phyloP scores from a whole-genome alignment of 2,329 filamentous ascomycete species.

The Neocucurbitaria cava region DNA sequence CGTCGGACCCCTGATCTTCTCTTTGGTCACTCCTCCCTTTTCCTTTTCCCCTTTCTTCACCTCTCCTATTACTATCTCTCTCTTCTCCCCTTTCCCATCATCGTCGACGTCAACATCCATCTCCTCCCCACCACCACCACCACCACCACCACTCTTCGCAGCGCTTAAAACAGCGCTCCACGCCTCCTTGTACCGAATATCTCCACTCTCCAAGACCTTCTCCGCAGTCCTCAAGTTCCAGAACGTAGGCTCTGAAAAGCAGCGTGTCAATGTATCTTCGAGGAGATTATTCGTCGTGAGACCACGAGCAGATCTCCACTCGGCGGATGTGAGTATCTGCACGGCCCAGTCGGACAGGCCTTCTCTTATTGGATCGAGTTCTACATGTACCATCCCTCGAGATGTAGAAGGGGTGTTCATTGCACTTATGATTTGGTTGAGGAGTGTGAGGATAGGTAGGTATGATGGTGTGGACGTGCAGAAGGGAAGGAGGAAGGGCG shows the following conservation, averaged over 20 bases:
- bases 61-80: background rate
- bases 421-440: constrained; percentile 49
- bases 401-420: constrained; percentile 32
- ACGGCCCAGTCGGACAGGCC: constrained; percentile 58
- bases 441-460: constrained; percentile 44
- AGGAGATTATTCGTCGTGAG: background rate
- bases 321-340: constrained; percentile 53
- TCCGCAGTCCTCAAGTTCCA: constrained; percentile 50
- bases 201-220: constrained; percentile 35
- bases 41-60: constrained; percentile 1
- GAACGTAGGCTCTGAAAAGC: constrained; percentile 45
- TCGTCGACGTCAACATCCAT: constrained; percentile 15
- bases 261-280: constrained; percentile 25
- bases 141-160: constrained; percentile 16
- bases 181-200: constrained; percentile 9
- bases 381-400: constrained; percentile 2
- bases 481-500: constrained; percentile 48
- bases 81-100: background rate
- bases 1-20: constrained; percentile 32
- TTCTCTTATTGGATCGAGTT: constrained; percentile 48
- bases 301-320: constrained; percentile 43
- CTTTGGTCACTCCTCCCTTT: background rate
- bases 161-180: constrained; percentile 44
- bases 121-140: constrained; percentile 5
- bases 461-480: constrained; percentile 31